phyloP scores from a whole-genome alignment of 2,329 filamentous ascomycete species.

The Aschersonia sp. region DNA sequence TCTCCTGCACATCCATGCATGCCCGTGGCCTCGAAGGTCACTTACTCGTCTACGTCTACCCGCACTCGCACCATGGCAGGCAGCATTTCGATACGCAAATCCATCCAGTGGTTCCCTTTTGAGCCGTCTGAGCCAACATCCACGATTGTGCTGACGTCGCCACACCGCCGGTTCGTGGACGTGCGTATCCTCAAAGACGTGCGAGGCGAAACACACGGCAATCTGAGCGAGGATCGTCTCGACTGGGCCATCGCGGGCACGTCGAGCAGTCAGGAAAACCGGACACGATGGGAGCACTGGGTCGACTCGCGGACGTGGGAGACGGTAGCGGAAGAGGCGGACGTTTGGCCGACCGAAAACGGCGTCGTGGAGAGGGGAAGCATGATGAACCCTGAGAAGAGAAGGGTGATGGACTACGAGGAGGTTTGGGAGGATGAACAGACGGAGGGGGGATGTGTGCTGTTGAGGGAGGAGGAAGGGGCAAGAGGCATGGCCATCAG shows the following conservation, averaged over 20 bases:
- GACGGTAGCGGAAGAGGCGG: conserved; percentile 35
- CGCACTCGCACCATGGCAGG: conserved; percentile 15
- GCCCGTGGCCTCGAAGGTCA: no score
- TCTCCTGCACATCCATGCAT: no score
- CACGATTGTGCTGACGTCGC: conserved; percentile 50
- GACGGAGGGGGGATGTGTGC: conserved; percentile 13
- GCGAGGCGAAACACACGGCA: neutral
- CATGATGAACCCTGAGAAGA: conserved; percentile 45
- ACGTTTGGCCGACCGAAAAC: conserved; percentile 29
- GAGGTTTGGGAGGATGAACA: conserved; percentile 46
- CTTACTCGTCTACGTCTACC: neutral
- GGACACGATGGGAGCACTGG: conserved; percentile 42
- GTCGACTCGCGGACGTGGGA: conserved; percentile 34
- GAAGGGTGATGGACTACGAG: conserved; percentile 40
- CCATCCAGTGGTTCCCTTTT: conserved; percentile 42
- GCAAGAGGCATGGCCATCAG: conserved; percentile 36
- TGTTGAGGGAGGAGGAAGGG: conserved; percentile 24
- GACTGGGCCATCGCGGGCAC: conserved; percentile 54
- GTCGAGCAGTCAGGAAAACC: conserved; percentile 20
- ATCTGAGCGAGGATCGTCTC: conserved; percentile 17
- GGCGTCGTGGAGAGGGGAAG: conserved; percentile 39
- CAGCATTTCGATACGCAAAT: conserved; percentile 41
- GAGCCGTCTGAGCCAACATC: conserved; percentile 43
- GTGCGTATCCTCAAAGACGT: conserved; percentile 33
- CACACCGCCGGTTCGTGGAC: conserved; percentile 43